Evolutionary conservation across 176 grass and related monocot species (phyloP).

Genomic region (Areca catechu): DNA sequence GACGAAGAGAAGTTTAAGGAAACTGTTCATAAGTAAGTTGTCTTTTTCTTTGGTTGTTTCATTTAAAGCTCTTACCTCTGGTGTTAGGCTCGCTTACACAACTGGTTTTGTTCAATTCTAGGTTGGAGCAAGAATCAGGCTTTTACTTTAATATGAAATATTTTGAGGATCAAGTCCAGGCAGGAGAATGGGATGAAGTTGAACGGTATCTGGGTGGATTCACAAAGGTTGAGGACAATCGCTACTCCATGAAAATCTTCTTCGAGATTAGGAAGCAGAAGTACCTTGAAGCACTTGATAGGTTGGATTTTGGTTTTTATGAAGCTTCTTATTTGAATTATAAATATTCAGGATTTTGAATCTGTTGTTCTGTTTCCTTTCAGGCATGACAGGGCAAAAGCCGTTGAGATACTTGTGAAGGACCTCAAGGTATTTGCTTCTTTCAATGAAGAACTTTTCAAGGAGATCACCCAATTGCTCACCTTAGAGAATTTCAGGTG

Average conservation of each 20-base stretch:
- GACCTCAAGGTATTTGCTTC: conserved; percentile 99
- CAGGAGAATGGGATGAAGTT: conserved; percentile 99
- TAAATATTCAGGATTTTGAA: neutral
- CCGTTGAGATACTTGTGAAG: conserved; percentile 97
- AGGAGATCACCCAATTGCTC: conserved; percentile 97
- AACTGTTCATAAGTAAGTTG: conserved; percentile 18
- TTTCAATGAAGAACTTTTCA: conserved; percentile 98
- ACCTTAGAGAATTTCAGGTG: conserved; percentile 98
- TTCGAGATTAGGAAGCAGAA: conserved; percentile 99
- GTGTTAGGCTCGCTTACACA: neutral
- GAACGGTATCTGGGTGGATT: conserved; percentile 97
- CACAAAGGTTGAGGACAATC: conserved; percentile 98
- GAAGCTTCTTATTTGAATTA: too few species aligned
- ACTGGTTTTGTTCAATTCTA: conserved; percentile 10
- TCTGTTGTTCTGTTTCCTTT: neutral
- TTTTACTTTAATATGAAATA: conserved; percentile 99
- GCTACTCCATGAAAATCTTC: conserved; percentile 99
- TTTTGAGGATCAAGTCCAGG: conserved; percentile 92
- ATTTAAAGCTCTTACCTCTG: neutral
- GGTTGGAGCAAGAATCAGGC: conserved; percentile 95
- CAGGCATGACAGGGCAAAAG: conserved; percentile 94
- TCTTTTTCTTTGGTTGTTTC: neutral
- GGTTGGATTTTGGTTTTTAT: conserved; percentile 28
- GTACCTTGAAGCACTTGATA: conserved; percentile 97
- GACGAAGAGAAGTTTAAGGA: conserved; percentile 29